Conservation (phyloP, 192 early-diverging fungal species). For the Coemansia biformis region DNA sequence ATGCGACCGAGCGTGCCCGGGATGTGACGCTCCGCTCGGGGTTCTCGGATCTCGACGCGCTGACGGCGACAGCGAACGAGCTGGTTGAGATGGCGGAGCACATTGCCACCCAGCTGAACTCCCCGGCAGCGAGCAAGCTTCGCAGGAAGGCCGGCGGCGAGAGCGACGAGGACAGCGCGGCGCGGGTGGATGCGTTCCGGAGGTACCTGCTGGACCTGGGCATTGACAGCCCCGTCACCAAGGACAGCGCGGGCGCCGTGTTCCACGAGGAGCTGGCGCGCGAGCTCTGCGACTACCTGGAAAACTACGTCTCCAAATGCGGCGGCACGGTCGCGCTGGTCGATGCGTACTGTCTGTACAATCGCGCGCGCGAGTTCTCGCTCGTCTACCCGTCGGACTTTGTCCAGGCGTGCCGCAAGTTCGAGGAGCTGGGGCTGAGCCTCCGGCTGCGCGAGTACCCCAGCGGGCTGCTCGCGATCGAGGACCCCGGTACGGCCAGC, state of each 20-base stretch:
- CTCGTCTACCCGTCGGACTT: conserved; percentile 94
- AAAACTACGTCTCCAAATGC: conserved; percentile 57
- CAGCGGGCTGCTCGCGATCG: conserved; percentile 76
- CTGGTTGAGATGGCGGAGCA: conserved; percentile 66
- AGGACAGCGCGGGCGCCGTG: conserved; percentile 78
- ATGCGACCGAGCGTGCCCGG: conserved; percentile 58
- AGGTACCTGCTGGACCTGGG: conserved; percentile 82
- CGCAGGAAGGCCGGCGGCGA: conserved; percentile 14
- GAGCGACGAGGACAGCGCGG: conserved; percentile 29
- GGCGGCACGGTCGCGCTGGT: conserved; percentile 77
- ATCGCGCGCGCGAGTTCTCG: conserved; percentile 83
- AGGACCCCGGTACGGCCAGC: conserved; percentile 54
- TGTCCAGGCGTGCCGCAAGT: conserved; percentile 66
- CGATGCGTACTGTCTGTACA: conserved; percentile 92
- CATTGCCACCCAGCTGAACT: conserved; percentile 47
- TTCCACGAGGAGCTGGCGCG: conserved; percentile 84
- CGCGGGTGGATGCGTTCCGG: conserved; percentile 30
- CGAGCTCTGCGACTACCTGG: conserved; percentile 79
- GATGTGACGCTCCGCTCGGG: conserved; percentile 70
- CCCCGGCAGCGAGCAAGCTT: conserved; percentile 42
- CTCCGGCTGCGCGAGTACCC: conserved; percentile 71
- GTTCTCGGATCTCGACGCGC: conserved; percentile 81
- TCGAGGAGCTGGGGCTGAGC: conserved; percentile 63
- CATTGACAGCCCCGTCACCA: conserved; percentile 85
- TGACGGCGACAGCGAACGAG: conserved; percentile 83